A percentile compares a stretch with the other conserved stretches of the same genome.
phyloP scores from a whole-genome alignment of 331 rosid genomes.

The Rhamnella rubrinervis region DNA sequence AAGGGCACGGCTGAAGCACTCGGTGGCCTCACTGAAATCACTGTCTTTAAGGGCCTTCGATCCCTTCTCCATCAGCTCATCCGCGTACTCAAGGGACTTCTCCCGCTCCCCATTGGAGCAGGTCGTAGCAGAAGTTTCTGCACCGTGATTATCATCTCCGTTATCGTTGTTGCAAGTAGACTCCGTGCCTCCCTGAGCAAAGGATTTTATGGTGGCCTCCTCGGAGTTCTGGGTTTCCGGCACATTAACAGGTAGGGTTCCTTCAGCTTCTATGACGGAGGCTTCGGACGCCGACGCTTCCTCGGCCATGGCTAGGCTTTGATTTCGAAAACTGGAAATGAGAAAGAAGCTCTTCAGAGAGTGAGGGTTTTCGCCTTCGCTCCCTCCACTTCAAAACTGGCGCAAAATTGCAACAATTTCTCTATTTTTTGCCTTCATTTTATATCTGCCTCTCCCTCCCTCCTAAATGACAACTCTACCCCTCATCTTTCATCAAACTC shows the following conservation, averaged over 20 bases:
- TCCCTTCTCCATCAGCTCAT: slow-evolving; percentile 71
- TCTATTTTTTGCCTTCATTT: no score
- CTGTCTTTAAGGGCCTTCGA: slow-evolving; percentile 58
- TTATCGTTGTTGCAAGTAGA: slow-evolving; percentile 40
- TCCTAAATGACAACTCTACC: no score
- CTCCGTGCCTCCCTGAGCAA: slow-evolving; percentile 36
- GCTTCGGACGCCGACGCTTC: slow-evolving; percentile 51
- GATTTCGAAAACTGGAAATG: neutral
- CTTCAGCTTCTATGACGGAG: slow-evolving; percentile 36
- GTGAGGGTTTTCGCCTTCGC: no score
- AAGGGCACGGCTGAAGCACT: slow-evolving; percentile 88
- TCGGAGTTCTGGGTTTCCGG: slow-evolving; percentile 35
- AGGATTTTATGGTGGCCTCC: slow-evolving; percentile 45
- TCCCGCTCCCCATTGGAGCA: slow-evolving; percentile 44
- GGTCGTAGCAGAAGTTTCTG: slow-evolving; percentile 40
- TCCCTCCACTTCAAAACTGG: slow-evolving; percentile 11
- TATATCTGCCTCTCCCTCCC: no score
- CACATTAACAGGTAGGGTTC: slow-evolving; percentile 34
- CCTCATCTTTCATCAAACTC: no score
- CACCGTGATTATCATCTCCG: slow-evolving; percentile 4
- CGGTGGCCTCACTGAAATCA: slow-evolving; percentile 75
- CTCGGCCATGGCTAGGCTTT: slow-evolving; percentile 54
- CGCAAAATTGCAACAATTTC: slow-evolving; percentile 3
- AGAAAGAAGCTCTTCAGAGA: neutral
- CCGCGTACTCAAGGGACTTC: slow-evolving; percentile 53